phyloP scores from a whole-genome alignment of 1,284 basidiomycete species.

The Ceratobasidium sp. region DNA sequence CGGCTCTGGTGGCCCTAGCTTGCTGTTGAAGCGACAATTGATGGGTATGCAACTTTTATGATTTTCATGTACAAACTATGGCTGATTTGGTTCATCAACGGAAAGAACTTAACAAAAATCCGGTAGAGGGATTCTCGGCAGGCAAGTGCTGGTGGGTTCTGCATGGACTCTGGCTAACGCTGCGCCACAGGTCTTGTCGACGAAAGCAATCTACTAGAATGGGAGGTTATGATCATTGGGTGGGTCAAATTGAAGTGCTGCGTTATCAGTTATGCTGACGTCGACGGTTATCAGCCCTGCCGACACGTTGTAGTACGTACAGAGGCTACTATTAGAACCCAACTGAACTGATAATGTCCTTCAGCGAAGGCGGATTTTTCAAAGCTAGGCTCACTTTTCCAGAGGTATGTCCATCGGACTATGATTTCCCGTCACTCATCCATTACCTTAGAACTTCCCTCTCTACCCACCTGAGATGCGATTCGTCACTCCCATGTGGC shows the following conservation, averaged over 20 bases:
- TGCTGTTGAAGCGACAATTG: constrained; percentile 38
- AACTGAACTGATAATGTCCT: neutral
- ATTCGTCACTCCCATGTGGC: constrained; percentile 98
- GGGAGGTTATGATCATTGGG: constrained; percentile 94
- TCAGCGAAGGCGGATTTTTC: constrained; percentile 90
- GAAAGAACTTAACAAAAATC: constrained; percentile 81
- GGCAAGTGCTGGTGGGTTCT: constrained; percentile 55
- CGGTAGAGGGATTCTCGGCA: constrained; percentile 93
- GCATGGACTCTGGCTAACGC: constrained; percentile 34
- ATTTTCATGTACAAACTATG: neutral
- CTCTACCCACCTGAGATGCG: constrained; percentile 94
- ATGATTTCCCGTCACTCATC: neutral
- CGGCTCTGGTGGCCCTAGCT: constrained; percentile 27
- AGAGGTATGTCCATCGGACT: constrained; percentile 48
- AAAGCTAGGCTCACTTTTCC: constrained; percentile 89
- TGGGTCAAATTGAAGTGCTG: constrained; percentile 52
- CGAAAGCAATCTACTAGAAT: constrained; percentile 90
- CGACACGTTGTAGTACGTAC: constrained; percentile 81
- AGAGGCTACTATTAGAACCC: constrained; percentile 23
- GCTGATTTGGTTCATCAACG: constrained; percentile 4
- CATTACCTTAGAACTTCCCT: constrained; percentile 73
- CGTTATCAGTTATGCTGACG: neutral
- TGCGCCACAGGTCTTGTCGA: constrained; percentile 77
- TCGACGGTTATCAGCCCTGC: constrained; percentile 63
- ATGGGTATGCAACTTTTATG: neutral